Percentiles rank a stretch among this genome's conserved stretches.
phyloP scores from a whole-genome alignment of 495 filamentous ascomycete genomes.

The Aspergillus olivimuriae region DNA sequence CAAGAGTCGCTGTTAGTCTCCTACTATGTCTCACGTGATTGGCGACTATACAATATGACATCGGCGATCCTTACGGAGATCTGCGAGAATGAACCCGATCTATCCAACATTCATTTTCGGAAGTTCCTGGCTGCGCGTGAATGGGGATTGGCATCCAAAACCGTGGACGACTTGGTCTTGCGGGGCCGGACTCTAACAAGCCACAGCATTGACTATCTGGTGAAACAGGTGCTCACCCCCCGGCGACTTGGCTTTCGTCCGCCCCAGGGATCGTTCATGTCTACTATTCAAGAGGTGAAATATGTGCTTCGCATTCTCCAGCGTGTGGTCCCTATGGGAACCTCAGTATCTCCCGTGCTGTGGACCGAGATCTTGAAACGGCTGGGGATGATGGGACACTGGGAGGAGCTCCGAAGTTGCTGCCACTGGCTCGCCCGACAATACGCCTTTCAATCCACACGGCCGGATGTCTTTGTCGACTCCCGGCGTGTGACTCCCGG shows the following conservation, averaged over 20 bases:
- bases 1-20: conserved; percentile 51
- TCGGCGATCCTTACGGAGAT: conserved; percentile 41
- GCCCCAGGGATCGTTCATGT: conserved; percentile 14
- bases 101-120: conserved; percentile 39
- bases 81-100: conserved; percentile 17
- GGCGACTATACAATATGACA: conserved; percentile 47
- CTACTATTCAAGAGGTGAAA: conserved; percentile 21
- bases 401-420: conserved; percentile 31
- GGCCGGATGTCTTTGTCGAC: neutral
- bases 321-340: conserved; percentile 26
- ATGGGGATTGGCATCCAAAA: conserved; percentile 24
- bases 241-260: conserved; percentile 20
- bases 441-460: conserved; percentile 15
- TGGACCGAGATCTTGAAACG: conserved; percentile 41
- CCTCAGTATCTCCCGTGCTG: conserved; percentile 23
- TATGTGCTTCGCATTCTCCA: conserved; percentile 31
- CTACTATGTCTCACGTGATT: conserved; percentile 45
- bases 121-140: conserved; percentile 35
- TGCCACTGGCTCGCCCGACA: conserved; percentile 38
- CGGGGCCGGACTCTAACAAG: conserved; percentile 19
- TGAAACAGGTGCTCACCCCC: conserved; percentile 24
- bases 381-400: conserved; percentile 30
- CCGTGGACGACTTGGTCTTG: conserved; percentile 31
- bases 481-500: neutral
- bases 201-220: conserved; percentile 33